Percentiles rank a stretch among this genome's conserved stretches.
Evolutionary conservation across 441 rosid species (phyloP).

Genomic region (Syzygium syzygioides): DNA sequence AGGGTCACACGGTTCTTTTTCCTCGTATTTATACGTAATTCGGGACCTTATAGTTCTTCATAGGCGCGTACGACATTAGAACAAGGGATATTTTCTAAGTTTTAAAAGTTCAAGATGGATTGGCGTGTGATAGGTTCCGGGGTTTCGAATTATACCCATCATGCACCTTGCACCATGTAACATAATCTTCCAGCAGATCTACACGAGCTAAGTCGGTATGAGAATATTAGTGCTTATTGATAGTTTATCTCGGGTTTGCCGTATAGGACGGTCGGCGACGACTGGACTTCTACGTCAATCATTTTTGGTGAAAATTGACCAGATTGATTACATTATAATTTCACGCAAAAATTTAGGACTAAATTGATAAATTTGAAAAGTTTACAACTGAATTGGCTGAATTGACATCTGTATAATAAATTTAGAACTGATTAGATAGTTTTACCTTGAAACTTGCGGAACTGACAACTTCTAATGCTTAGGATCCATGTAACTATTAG

Average conservation of each 20-base stretch:
- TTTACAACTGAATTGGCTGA: rapidly evolving
- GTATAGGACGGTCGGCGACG: rapidly evolving
- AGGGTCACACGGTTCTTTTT: neutral
- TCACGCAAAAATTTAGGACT: rapidly evolving
- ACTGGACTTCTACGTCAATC: rapidly evolving
- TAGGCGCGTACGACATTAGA: neutral
- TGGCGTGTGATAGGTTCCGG: neutral
- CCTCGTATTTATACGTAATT: neutral
- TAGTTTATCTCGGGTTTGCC: neutral
- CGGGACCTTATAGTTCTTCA: neutral
- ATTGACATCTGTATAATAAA: rapidly evolving
- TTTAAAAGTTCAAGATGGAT: neutral
- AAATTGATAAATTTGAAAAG: neutral
- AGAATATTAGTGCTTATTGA: neutral
- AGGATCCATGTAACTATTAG: neutral
- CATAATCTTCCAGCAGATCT: neutral
- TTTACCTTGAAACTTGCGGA: rapidly evolving
- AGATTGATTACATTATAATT: rapidly evolving
- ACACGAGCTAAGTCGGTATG: too few species aligned
- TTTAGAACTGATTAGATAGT: rapidly evolving
- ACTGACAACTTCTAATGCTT: neutral
- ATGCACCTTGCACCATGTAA: neutral
- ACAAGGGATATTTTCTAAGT: neutral
- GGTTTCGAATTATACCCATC: neutral
- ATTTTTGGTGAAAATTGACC: neutral